Percentiles rank a stretch among this genome's conserved stretches.
Conservation (phyloP, 2,329 filamentous ascomycete species). For the Colletotrichum sublineola region DNA sequence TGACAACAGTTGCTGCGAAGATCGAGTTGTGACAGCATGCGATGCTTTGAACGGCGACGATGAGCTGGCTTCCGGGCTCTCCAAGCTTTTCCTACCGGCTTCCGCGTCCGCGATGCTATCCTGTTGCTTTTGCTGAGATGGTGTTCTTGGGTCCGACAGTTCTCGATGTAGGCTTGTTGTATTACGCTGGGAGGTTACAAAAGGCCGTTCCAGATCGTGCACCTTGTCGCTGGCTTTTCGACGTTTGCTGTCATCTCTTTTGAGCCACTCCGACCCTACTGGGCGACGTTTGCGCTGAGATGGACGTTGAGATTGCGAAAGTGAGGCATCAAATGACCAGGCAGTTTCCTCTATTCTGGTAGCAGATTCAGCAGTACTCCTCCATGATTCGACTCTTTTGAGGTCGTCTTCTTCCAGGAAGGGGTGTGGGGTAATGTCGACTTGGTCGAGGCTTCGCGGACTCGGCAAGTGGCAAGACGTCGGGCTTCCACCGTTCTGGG, state of each 20-base stretch:
- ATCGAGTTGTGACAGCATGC: not conserved
- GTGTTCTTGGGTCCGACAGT: not conserved
- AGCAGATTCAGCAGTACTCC: constrained; percentile 39
- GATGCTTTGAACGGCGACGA: not conserved
- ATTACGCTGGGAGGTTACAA: not conserved
- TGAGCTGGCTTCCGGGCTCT: not conserved
- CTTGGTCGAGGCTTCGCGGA: constrained; percentile 56
- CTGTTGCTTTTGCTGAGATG: not conserved
- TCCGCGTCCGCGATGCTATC: not conserved
- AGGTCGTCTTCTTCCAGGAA: constrained; percentile 52
- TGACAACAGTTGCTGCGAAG: not conserved
- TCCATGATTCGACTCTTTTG: constrained; percentile 51
- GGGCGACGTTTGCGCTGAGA: constrained; percentile 43
- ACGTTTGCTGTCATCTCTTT: constrained; percentile 49
- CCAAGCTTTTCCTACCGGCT: constrained; percentile 1
- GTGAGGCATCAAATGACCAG: constrained; percentile 45
- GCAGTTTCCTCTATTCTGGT: constrained; percentile 28
- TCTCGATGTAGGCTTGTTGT: not conserved
- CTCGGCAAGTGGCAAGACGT: constrained; percentile 57
- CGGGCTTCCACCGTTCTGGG: constrained; percentile 3
- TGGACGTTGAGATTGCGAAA: constrained; percentile 44
- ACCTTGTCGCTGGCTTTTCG: constrained; percentile 25
- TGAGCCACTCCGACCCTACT: constrained; percentile 51
- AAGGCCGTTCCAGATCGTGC: constrained; percentile 1
- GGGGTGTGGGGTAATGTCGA: constrained; percentile 46